These are phyloP conservation scores for Urochloa ruziziensis DNA, from an alignment of 176 grass and related monocot genomes.

Conservation along the genomic window DNA sequence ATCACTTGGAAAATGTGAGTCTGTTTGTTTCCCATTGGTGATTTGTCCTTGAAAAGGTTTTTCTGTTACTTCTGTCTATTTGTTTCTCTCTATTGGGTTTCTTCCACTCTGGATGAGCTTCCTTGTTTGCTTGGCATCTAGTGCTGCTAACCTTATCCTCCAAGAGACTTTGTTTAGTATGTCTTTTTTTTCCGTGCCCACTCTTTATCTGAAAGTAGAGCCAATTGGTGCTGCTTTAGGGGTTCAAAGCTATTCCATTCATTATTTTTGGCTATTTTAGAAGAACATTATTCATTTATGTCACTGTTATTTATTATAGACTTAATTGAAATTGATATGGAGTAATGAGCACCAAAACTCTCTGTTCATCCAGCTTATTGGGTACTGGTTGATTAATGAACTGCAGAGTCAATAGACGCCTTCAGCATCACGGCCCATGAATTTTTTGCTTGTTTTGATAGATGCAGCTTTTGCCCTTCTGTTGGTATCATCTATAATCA, in stretches of 20 bases:
- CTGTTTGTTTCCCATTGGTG: conserved; percentile 2
- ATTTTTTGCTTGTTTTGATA: background rate
- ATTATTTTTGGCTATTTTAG: no score
- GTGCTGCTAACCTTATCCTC: background rate
- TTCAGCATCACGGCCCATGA: background rate
- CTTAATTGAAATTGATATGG: no score
- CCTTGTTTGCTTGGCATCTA: conserved; percentile 9
- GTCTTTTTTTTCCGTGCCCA: background rate
- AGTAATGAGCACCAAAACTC: no score
- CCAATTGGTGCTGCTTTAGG: no score
- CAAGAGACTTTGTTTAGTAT: background rate
- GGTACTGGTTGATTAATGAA: background rate
- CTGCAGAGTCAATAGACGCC: background rate
- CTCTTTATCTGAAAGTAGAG: background rate
- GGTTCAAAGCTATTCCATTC: no score
- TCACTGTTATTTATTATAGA: no score
- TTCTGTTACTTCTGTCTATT: conserved; percentile 17
- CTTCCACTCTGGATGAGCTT: background rate
- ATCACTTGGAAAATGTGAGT: conserved; percentile 93
- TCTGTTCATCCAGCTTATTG: no score
- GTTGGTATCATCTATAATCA: background rate
- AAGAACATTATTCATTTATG: no score
- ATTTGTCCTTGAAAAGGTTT: background rate
- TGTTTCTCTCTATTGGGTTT: background rate
- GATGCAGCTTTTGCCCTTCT: background rate